phyloP scores from a whole-genome alignment of 768 basidiomycete species.

The Boletus reticuloceps region DNA sequence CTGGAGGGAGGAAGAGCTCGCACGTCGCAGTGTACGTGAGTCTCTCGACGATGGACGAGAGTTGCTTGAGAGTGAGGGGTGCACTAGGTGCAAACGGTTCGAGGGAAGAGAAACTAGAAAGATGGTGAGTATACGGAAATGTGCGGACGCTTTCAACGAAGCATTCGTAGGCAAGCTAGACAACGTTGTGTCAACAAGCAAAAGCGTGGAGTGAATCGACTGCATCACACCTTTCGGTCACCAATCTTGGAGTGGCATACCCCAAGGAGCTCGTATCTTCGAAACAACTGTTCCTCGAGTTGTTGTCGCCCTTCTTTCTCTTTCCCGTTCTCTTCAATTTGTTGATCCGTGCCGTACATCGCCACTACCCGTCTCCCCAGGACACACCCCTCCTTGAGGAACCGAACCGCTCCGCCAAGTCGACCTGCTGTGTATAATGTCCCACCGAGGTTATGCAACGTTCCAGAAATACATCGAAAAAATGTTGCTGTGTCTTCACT shows the following conservation, averaged over 20 bases:
- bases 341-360: constrained; percentile 16
- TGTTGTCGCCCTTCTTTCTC: constrained; percentile 49
- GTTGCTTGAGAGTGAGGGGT: constrained; percentile 47
- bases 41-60: constrained; percentile 59
- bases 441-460: constrained; percentile 67
- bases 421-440: constrained; percentile 64
- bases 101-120: constrained; percentile 10
- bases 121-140: constrained; percentile 48
- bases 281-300: constrained; percentile 61
- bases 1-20: constrained; percentile 57
- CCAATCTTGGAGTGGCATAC: constrained; percentile 77
- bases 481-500: constrained; percentile 45
- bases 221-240: constrained; percentile 62
- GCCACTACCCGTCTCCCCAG: constrained; percentile 50
- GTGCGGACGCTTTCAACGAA: constrained; percentile 49
- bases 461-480: constrained; percentile 67
- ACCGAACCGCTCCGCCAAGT: constrained; percentile 63
- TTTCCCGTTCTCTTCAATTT: constrained; percentile 24
- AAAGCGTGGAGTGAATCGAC: not conserved
- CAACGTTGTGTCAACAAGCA: not conserved
- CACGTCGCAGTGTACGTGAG: constrained; percentile 64
- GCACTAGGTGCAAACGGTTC: constrained; percentile 38
- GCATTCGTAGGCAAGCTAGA: constrained; percentile 59
- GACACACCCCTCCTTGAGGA: constrained; percentile 59
- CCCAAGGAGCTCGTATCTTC: constrained; percentile 80